Conservation (phyloP, 768 basidiomycete species). For the Hortiboletus campestris region DNA sequence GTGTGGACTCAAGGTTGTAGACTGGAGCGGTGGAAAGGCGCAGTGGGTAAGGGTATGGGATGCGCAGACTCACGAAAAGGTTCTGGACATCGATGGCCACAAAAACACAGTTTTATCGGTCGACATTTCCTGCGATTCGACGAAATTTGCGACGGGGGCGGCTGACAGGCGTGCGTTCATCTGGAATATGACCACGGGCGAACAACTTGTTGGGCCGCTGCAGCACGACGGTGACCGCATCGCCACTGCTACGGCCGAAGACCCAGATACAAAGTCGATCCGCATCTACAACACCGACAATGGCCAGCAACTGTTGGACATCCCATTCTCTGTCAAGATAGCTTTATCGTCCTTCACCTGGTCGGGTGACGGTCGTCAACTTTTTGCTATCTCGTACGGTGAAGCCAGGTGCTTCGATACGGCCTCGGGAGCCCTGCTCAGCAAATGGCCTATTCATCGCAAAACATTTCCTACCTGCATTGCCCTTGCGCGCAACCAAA, state of each 20-base stretch:
- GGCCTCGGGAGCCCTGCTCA: neutral
- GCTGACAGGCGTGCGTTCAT: neutral
- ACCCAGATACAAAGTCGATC: neutral
- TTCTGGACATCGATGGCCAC: neutral
- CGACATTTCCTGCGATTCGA: neutral
- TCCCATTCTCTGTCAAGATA: neutral
- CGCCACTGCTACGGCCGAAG: neutral
- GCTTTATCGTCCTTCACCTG: neutral
- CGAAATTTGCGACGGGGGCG: neutral
- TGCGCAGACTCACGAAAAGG: neutral
- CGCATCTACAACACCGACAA: neutral
- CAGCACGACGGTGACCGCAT: neutral
- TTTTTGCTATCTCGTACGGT: neutral
- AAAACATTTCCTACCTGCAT: neutral
- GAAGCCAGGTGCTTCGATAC: neutral
- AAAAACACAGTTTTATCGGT: neutral
- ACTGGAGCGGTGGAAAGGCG: neutral
- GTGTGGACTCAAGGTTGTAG: neutral
- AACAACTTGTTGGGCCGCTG: too few species aligned
- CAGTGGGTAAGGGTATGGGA: neutral
- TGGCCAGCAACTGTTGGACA: neutral
- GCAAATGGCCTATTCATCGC: neutral
- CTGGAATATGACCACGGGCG: too few species aligned
- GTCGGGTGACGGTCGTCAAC: neutral
- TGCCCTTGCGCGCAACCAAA: neutral